phyloP scores from a whole-genome alignment of 257 asterid genomes.

The Solanum piurae region DNA sequence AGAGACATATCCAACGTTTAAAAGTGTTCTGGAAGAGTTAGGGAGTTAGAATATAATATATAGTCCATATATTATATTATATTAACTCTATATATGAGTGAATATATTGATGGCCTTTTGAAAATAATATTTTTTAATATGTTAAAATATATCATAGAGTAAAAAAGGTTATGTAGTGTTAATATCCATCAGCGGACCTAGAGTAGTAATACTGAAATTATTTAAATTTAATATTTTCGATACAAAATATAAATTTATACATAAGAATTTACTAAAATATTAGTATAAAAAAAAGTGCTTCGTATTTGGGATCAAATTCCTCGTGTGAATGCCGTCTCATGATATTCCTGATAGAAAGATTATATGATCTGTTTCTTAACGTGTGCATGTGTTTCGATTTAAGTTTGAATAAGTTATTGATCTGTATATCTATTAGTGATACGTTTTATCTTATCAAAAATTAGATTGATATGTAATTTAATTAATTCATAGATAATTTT shows the following conservation, averaged over 20 bases:
- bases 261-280: background rate
- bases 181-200: background rate
- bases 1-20: background rate
- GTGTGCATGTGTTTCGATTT: background rate
- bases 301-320: background rate
- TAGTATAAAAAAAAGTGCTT: background rate
- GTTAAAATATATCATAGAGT: no score
- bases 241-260: no score
- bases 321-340: background rate
- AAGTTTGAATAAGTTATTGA: no score
- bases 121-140: no score
- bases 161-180: background rate
- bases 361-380: background rate
- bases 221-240: no score
- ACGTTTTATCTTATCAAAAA: no score
- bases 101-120: rapidly evolving
- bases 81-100: background rate
- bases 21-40: background rate
- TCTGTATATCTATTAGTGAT: no score
- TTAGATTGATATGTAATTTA: no score
- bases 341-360: background rate
- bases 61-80: background rate
- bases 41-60: background rate
- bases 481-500: no score
- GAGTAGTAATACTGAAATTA: background rate